phyloP scores from a whole-genome alignment of 106 monocot species.

The Hemerocallis citrina region DNA sequence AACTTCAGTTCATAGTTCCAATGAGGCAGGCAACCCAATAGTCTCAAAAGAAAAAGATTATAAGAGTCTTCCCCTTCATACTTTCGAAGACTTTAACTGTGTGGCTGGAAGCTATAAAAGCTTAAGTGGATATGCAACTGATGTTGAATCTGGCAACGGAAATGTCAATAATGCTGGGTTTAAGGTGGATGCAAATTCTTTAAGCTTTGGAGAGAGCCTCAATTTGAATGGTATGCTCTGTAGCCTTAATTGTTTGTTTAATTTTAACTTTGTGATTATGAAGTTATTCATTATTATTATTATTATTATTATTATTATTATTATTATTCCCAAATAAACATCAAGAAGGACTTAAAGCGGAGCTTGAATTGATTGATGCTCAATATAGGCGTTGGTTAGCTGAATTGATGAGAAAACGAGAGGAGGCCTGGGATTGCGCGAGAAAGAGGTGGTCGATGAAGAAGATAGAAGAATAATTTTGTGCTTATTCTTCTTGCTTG shows the following conservation, averaged over 20 bases:
- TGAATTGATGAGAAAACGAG: slow-evolving; percentile 42
- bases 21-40: too few relatives aligned
- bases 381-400: slow-evolving; percentile 32
- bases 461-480: slow-evolving; percentile 29
- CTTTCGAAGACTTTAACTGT: too few relatives aligned
- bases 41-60: too few relatives aligned
- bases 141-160: slow-evolving; percentile 24
- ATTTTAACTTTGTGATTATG: neutral
- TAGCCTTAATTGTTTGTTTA: neutral
- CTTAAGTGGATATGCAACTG: slow-evolving; percentile 21
- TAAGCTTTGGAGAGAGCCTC: neutral
- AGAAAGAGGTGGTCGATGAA: slow-evolving; percentile 37
- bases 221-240: neutral
- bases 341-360: slow-evolving; percentile 30
- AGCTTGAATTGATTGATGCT: slow-evolving; percentile 47
- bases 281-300: too few relatives aligned
- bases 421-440: slow-evolving; percentile 42
- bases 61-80: too few relatives aligned
- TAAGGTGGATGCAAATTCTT: slow-evolving; percentile 10
- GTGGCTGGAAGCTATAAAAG: slow-evolving; percentile 29
- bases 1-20: too few relatives aligned
- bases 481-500: too few relatives aligned
- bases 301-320: neutral
- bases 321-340: slow-evolving; percentile 7
- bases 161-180: slow-evolving; percentile 9